Evolutionary conservation across 495 filamentous ascomycete species (phyloP).

Genomic region (Extremus antarcticus): DNA sequence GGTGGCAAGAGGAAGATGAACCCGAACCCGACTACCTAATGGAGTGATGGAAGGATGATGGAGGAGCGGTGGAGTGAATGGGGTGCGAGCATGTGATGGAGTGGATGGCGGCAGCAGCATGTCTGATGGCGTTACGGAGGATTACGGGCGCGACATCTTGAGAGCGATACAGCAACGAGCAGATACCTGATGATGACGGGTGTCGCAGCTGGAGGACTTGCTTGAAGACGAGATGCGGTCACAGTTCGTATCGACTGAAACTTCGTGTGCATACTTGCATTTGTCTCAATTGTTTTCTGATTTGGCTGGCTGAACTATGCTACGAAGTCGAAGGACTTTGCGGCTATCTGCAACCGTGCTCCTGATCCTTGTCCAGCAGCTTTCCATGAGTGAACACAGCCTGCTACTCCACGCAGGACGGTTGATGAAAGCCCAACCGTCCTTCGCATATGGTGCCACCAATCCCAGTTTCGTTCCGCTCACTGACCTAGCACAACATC

Average conservation of each 20-base stretch:
- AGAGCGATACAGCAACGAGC: not conserved
- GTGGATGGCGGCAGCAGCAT: not conserved
- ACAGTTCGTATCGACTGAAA: not conserved
- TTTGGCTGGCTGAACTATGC: no score
- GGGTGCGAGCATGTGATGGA: not conserved
- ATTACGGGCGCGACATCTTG: not conserved
- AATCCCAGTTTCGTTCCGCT: no score
- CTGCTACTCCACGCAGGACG: no score
- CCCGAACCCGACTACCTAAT: constrained; percentile 50
- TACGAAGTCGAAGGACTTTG: no score
- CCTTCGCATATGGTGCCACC: no score
- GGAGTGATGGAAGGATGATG: not conserved
- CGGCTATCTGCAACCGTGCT: no score
- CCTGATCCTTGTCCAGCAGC: no score
- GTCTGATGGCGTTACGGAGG: not conserved
- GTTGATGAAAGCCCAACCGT: no score
- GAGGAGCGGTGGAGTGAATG: not conserved
- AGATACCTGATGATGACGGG: not conserved
- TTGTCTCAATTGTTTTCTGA: not conserved
- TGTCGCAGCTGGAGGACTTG: not conserved
- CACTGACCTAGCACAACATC: not conserved
- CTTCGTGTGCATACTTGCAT: not conserved
- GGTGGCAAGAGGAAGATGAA: constrained; percentile 97
- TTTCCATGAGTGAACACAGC: no score
- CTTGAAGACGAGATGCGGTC: constrained; percentile 2